phyloP scores from a whole-genome alignment of 2,329 filamentous ascomycete genomes.

The Colletotrichum chlorophyti region DNA sequence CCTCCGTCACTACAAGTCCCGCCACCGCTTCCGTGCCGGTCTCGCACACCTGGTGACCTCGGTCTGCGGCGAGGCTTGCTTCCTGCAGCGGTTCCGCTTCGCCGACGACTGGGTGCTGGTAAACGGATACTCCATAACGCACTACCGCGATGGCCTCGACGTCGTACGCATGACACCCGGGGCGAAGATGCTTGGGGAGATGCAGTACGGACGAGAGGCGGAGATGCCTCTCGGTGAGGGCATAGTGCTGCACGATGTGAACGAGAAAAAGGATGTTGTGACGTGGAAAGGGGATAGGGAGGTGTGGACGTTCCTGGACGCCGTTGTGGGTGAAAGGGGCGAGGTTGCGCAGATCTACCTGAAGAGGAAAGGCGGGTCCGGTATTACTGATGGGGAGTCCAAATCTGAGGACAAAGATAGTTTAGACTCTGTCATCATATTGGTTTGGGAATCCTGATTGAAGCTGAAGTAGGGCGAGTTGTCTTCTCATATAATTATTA shows the following conservation, averaged over 20 bases:
- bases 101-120: constrained; percentile 54
- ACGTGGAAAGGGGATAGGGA: constrained; percentile 44
- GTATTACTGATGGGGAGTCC: constrained; percentile 23
- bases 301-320: constrained; percentile 50
- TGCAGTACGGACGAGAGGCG: constrained; percentile 19
- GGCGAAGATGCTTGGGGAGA: constrained; percentile 8
- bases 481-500: too few species aligned
- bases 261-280: constrained; percentile 38
- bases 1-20: constrained; percentile 46
- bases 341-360: constrained; percentile 56
- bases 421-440: constrained; percentile 47
- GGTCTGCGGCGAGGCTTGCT: constrained; percentile 52
- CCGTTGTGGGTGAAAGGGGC: constrained; percentile 40
- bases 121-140: constrained; percentile 52
- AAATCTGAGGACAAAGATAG: constrained; percentile 32
- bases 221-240: constrained; percentile 35
- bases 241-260: constrained; percentile 40
- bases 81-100: constrained; percentile 54
- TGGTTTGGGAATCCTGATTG: constrained; percentile 48
- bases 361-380: constrained; percentile 33
- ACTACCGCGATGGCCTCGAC: constrained; percentile 47
- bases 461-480: too few species aligned
- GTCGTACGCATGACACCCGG: constrained; percentile 19
- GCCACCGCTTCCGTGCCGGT: constrained; percentile 47
- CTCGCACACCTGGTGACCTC: constrained; percentile 49